Base-by-base conservation (phyloP, 495 filamentous ascomycete genomes). In the Xylaria sp. region DNA sequence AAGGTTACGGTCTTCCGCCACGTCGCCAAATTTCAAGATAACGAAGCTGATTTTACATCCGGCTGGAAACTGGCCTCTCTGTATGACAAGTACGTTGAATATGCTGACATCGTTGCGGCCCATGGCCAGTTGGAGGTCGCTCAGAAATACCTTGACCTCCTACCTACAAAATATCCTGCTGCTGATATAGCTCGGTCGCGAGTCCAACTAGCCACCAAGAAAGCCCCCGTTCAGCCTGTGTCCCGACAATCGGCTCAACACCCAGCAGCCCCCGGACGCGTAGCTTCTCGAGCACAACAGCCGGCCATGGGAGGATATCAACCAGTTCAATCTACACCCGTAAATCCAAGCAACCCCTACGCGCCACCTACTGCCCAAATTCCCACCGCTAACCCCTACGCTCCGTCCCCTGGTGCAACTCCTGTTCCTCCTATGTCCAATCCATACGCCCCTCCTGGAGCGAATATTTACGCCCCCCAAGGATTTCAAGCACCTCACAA, bases 1-100 rank as follows among this genome's bases (percentile, higher is more conserved):
- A 99, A 98, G 84, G 96, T 99, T 61, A 97, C 94, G 2, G 90
- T 99, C 50, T 98, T 99, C 89, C 92, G 96, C 62, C 88, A 97
- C 75, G 95, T 96, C 53, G 94, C 93, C 65, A 95, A 95, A 74
- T 99, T 97, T 82, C 79, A 91, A 72, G 96, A 99, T 76, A 84
- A 84, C 7, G 94, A 98, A 70, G 88, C 85, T 68, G 83, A 82
- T 62, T 80, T 88, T 70, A 86, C 89, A 44, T 89, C 90, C 0
- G 93, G 90, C 64, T 99, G 97, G 97, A 97, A 97, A 81, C 90
- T 99, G 57, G 87, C 87, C 53, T 84, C 89, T 1, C 85, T 99
- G 48, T 99, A 99, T 77, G 92, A 94, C 77, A 97, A 97, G 82
- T 99, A 99, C 75, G 90, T 90, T 26, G 95, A 99, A 83, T 99